Evolutionary conservation across 129 eudicot genomes (phyloP).

Genomic region (Silybum marianum): DNA sequence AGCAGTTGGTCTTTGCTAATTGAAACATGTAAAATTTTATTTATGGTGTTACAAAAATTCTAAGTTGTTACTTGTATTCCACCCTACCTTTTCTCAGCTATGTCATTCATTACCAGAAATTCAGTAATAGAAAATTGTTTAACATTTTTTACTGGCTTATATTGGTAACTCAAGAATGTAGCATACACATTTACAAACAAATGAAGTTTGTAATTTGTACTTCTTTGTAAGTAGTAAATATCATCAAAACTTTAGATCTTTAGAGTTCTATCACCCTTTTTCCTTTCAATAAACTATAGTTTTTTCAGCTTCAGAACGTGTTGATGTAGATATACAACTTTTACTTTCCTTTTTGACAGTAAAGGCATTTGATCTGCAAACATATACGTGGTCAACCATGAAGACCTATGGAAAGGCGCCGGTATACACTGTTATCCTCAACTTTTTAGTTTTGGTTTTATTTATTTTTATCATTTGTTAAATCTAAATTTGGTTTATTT

Average conservation of each 20-base stretch:
- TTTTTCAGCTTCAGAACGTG: background rate
- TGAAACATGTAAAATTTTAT: background rate
- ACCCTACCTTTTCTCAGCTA: background rate
- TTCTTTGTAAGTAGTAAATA: background rate
- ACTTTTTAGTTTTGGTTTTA: background rate
- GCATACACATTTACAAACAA: background rate
- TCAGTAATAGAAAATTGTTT: background rate
- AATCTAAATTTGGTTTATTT: background rate
- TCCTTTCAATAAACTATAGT: background rate
- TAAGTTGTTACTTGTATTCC: background rate
- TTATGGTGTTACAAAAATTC: background rate
- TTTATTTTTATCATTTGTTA: background rate
- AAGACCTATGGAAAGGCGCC: slow-evolving; percentile 98
- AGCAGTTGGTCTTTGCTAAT: background rate
- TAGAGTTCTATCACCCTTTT: background rate
- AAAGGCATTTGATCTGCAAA: slow-evolving; percentile 85
- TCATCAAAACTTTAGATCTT: background rate
- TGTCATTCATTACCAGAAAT: background rate
- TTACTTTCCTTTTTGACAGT: slow-evolving; percentile 44
- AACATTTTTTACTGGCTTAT: no score
- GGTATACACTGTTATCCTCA: slow-evolving; percentile 45
- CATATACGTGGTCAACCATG: slow-evolving; percentile 78
- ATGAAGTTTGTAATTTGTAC: background rate
- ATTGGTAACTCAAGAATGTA: background rate
- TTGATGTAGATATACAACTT: background rate